A percentile compares a stretch with the other conserved stretches of the same genome.
Conservation (phyloP, 2,329 filamentous ascomycete species). For the Sclerotinia trifoliorum region DNA sequence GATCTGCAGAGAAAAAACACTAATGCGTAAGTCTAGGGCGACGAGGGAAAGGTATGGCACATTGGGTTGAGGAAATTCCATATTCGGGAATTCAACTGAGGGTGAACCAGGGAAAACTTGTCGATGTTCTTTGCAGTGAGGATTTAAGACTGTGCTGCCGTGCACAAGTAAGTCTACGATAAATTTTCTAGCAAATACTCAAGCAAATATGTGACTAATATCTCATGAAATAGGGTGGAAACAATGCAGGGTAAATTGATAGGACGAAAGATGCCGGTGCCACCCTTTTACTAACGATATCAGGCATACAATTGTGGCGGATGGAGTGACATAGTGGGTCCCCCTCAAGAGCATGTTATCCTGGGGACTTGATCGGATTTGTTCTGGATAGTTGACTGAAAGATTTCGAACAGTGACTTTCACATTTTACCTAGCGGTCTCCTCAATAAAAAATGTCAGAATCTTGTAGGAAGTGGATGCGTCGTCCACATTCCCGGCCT, state of each 20-base stretch:
- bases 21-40: slow-evolving; percentile 18
- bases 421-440: slow-evolving; percentile 67
- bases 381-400: background rate
- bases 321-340: slow-evolving; percentile 43
- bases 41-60: slow-evolving; percentile 22
- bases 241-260: slow-evolving; percentile 49
- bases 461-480: slow-evolving; percentile 69
- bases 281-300: background rate
- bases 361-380: background rate
- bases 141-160: slow-evolving; percentile 21
- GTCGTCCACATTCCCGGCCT: slow-evolving; percentile 66
- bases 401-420: slow-evolving; percentile 40
- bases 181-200: slow-evolving; percentile 23
- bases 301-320: slow-evolving; percentile 44
- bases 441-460: slow-evolving; percentile 67
- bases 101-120: slow-evolving; percentile 54
- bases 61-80: background rate
- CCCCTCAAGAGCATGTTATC: slow-evolving; percentile 4
- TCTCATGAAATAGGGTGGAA: slow-evolving; percentile 45
- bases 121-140: slow-evolving; percentile 45
- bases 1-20: slow-evolving; percentile 13
- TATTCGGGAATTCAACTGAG: background rate
- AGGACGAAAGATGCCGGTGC: background rate
- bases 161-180: slow-evolving; percentile 10
- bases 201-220: background rate